Evolutionary conservation across 2,329 filamentous ascomycete species (phyloP).

Genomic region (Aspergillaceae sp.): DNA sequence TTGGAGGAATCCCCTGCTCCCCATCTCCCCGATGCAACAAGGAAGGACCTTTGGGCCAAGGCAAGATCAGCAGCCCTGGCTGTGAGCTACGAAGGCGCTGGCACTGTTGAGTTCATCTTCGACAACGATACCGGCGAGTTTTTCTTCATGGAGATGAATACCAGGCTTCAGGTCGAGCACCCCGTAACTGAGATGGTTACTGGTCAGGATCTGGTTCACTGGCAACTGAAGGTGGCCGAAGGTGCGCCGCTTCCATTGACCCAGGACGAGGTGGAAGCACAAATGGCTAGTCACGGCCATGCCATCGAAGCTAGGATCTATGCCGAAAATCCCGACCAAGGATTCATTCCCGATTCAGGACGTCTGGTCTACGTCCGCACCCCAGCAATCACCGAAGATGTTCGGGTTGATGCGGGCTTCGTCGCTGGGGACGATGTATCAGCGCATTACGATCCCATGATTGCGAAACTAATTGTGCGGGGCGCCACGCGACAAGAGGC

Average conservation of each 20-base stretch:
- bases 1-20: slow-evolving; percentile 59
- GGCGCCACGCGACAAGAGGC: slow-evolving; percentile 70
- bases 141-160: slow-evolving; percentile 67
- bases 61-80: slow-evolving; percentile 55
- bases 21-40: slow-evolving; percentile 49
- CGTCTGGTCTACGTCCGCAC: slow-evolving; percentile 74
- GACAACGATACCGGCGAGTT: slow-evolving; percentile 58
- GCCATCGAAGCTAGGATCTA: slow-evolving; percentile 96
- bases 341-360: slow-evolving; percentile 91
- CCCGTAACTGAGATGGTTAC: slow-evolving; percentile 81
- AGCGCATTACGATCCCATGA: slow-evolving; percentile 96
- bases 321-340: slow-evolving; percentile 82
- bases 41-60: slow-evolving; percentile 58
- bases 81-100: slow-evolving; percentile 57
- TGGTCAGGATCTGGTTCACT: slow-evolving; percentile 74
- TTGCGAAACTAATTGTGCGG: slow-evolving; percentile 90
- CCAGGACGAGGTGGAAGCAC: slow-evolving; percentile 56
- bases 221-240: slow-evolving; percentile 84
- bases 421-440: slow-evolving; percentile 85
- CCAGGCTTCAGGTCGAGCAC: slow-evolving; percentile 90
- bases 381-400: slow-evolving; percentile 58
- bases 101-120: slow-evolving; percentile 62
- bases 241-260: slow-evolving; percentile 58
- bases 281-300: slow-evolving; percentile 68
- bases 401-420: slow-evolving; percentile 91